Percentiles rank a stretch among this genome's conserved stretches.
phyloP scores from a whole-genome alignment of 106 monocot species.

The Dioscorea dumetorum region DNA sequence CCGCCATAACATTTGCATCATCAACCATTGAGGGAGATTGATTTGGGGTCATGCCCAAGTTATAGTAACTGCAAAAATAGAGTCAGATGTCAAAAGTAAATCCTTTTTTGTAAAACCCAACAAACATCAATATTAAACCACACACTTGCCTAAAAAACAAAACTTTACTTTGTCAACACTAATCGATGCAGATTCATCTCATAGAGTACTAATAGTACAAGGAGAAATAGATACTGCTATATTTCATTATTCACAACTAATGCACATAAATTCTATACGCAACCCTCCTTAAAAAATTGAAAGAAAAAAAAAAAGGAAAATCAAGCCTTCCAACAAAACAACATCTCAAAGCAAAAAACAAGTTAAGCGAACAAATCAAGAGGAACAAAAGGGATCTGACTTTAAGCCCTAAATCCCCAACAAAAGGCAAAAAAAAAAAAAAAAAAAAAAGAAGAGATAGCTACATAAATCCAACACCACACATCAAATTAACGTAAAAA shows the following conservation, averaged over 20 bases:
- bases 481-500: background rate
- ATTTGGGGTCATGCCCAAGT: slow-evolving; percentile 23
- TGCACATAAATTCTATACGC: no score
- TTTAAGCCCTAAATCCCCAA: background rate
- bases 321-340: background rate
- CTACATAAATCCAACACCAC: background rate
- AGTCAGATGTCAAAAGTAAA: background rate
- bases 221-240: no score
- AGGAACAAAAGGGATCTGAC: no score
- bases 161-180: background rate
- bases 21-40: slow-evolving; percentile 11
- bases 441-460: background rate
- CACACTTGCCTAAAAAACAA: background rate
- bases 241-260: no score
- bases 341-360: background rate
- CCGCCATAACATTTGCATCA: slow-evolving; percentile 9
- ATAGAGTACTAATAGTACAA: no score
- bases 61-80: background rate
- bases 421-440: background rate
- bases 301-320: no score
- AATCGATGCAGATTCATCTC: background rate
- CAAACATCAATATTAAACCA: background rate
- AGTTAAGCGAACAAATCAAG: background rate
- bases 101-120: no score
- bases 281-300: no score